Evolutionary conservation across 2,329 filamentous ascomycete genomes (phyloP), one percentile per base, ranked within the genome.

Genomic region (Leptographium procerum): DNA sequence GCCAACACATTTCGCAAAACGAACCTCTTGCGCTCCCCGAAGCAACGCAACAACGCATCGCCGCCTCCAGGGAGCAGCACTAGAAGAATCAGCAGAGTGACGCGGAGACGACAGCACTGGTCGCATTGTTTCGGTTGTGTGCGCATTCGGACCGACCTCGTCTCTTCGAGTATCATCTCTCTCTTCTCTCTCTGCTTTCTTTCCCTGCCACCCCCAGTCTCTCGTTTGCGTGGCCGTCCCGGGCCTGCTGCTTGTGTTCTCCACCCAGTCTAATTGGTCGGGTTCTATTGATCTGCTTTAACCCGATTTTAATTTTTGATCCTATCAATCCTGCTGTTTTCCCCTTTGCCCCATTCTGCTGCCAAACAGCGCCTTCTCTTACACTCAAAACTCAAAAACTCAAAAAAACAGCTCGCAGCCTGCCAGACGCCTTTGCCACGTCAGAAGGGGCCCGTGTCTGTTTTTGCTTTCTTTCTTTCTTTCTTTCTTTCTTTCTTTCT

Each of bases 281-380:
- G 19, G 6, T 16, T 40, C 24, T n/a, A 40, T 55, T 52, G n/a
- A 19, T 50, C 40, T 26, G 16, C 24, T 53, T 56, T 56, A 53
- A 52, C 47, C 55, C 52, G 14, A 29, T 22, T 24, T 47, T 34
- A 55, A 4, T 50, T 54, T 57, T 60, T 33, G 26, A 31, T 53
- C 47, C 57, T 51, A 55, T 60, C 57, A 52, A 31, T 53, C 47
- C 57, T 51, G 52, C 57, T 60, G 33, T 52, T 52, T 52, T 52
- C 26, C 26, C 26, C 16, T 47, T 47, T 52, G 50, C 50, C 50
- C 50, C 47, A 26, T 50, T 50, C 26, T 50, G 28, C 34, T 48
- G 50, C 55, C 55, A 52, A 53, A 40, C 58, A 47, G 54, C 22
- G 34, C 45, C 52, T 24, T 56, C 56, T 56, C 57, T 61, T 59